phyloP scores from a whole-genome alignment of 2,329 filamentous ascomycete species.

The Alternaria viburni region DNA sequence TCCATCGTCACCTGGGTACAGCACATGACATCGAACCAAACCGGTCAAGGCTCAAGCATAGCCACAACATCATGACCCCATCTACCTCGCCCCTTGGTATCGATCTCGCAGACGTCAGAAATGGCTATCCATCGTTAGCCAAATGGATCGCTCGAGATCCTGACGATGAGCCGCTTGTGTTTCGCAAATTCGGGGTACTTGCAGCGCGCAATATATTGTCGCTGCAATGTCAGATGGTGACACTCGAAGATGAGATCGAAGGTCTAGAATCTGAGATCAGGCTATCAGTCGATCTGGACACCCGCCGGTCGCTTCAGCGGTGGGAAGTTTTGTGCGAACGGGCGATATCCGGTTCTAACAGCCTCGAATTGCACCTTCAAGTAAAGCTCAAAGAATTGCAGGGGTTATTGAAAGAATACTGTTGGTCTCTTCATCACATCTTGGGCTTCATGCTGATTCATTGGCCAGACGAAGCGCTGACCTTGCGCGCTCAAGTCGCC shows the following conservation, averaged over 20 bases:
- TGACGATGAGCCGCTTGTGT: slow-evolving; percentile 26
- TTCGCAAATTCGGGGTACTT: slow-evolving; percentile 23
- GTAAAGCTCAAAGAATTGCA: not conserved
- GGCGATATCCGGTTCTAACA: not conserved
- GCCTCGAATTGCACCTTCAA: not conserved
- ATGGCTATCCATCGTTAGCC: slow-evolving; percentile 19
- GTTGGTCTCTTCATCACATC: not conserved
- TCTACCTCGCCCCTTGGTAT: not conserved
- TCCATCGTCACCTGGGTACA: no score
- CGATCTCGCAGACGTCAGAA: not conserved
- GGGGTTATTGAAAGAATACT: not conserved
- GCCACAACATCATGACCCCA: not conserved
- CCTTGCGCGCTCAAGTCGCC: not conserved
- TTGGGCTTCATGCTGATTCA: not conserved
- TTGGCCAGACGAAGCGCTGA: not conserved
- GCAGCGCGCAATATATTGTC: slow-evolving; percentile 15
- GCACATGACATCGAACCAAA: not conserved
- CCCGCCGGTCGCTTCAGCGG: not conserved
- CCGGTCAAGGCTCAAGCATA: not conserved
- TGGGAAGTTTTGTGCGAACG: not conserved
- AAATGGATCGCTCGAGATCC: slow-evolving; percentile 22
- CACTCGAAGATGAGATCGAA: not conserved
- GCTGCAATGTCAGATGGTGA: not conserved
- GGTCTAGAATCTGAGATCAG: slow-evolving; percentile 1
- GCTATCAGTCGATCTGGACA: slow-evolving; percentile 12